These are phyloP conservation scores for Dittrichia graveolens DNA, from an alignment of 129 eudicot species.

Conservation along the genomic window DNA sequence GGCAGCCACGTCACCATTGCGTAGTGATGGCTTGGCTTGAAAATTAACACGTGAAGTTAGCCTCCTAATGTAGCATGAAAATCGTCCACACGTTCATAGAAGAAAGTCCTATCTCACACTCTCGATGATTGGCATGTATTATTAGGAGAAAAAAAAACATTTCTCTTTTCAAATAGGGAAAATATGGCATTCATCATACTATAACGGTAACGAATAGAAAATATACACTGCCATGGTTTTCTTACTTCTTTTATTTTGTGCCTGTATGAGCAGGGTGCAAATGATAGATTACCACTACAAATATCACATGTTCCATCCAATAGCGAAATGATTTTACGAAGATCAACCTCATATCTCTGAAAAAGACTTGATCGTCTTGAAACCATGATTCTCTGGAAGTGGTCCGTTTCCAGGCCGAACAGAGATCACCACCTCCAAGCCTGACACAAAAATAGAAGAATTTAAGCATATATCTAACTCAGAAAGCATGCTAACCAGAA, in stretches of 20 bases:
- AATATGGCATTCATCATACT: neutral
- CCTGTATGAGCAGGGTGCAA: neutral
- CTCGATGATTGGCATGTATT: too few species aligned
- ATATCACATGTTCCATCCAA: conserved; percentile 8
- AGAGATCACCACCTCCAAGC: conserved; percentile 74
- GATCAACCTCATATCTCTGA: conserved; percentile 52
- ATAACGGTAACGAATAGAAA: neutral
- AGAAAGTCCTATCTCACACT: too few species aligned
- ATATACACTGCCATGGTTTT: neutral
- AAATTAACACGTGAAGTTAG: too few species aligned
- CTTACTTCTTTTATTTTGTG: conserved; percentile 21
- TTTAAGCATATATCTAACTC: neutral
- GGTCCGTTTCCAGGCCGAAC: conserved; percentile 84
- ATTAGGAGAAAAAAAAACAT: too few species aligned
- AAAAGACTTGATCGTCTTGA: conserved; percentile 72
- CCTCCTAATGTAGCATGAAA: too few species aligned
- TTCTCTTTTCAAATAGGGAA: too few species aligned
- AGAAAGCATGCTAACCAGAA: neutral
- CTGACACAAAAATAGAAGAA: conserved; percentile 40
- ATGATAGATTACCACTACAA: conserved; percentile 10
- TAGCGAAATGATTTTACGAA: neutral
- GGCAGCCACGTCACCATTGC: too few species aligned
- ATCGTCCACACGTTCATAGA: too few species aligned
- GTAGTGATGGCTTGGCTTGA: too few species aligned
- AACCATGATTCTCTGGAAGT: conserved; percentile 78